A percentile compares a stretch with the other conserved stretches of the same genome.
Evolutionary conservation across 208 protist species (phyloP).

Genomic region (Lotmaria passim): DNA sequence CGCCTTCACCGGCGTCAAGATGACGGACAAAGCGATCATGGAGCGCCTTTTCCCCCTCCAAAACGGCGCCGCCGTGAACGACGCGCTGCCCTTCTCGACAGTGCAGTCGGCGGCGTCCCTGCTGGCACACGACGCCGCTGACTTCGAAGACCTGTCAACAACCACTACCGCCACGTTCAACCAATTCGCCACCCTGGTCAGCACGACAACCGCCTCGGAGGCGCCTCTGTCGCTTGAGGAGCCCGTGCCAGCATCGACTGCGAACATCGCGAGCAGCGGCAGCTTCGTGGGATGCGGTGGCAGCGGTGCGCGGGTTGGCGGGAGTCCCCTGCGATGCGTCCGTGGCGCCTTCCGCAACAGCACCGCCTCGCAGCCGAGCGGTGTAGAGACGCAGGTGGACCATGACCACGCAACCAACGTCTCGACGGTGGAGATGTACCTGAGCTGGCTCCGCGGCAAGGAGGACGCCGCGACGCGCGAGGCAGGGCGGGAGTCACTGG

Average conservation of each 20-base stretch:
- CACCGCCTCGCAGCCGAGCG: slow-evolving; percentile 1
- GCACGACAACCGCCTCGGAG: slow-evolving; percentile 17
- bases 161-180: slow-evolving; percentile 14
- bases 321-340: slow-evolving; percentile 3
- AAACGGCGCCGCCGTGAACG: slow-evolving; percentile 16
- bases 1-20: slow-evolving; percentile 24
- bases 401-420: background rate
- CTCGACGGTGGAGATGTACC: slow-evolving; percentile 27
- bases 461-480: slow-evolving; percentile 1
- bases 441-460: slow-evolving; percentile 27
- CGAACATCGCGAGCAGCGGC: background rate
- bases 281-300: background rate
- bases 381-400: slow-evolving; percentile 8
- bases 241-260: background rate
- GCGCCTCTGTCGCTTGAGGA: slow-evolving; percentile 5
- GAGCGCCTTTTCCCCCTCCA: slow-evolving; percentile 33
- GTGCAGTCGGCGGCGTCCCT: slow-evolving; percentile 17
- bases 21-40: slow-evolving; percentile 28
- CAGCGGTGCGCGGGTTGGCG: background rate
- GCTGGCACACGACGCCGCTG: slow-evolving; percentile 2
- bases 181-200: slow-evolving; percentile 9
- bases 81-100: slow-evolving; percentile 16
- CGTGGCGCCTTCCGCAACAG: background rate
- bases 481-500: background rate
- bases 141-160: slow-evolving; percentile 15